Evolutionary conservation across 2,329 filamentous ascomycete species (phyloP), one percentile per base, ranked within the genome.

Genomic region (Torrubiella hemipterigena): DNA sequence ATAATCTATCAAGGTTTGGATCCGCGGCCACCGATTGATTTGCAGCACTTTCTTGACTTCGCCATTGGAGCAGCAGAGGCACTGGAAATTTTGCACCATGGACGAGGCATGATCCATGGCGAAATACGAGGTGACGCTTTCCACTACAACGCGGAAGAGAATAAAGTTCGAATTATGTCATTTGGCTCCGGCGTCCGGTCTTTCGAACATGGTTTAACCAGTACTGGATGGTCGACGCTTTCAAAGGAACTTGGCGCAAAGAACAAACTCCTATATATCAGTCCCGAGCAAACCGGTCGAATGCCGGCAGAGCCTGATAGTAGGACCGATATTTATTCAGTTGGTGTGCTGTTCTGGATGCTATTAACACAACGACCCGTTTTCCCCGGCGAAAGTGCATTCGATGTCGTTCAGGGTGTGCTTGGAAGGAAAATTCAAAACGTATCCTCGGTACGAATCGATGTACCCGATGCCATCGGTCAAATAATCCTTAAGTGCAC

Each of bases 371-470:
- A 86, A 17, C 73, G 78, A 44, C 73, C 81, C 4, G 81, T 85
- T 0, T 94, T 91, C 42, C 77, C 80, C 21, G 89, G 84, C 8
- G 69, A 75, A 10, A 79, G 76, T 1, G 83, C 87, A 1, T 71
- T 95, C 36, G 87, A 95, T 46, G 85, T 95, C 27, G 85, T 96
- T 41, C 87, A 95, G 50, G 84, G 78, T 42, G 85, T 95, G 9
- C 65, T 96, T 7, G 78, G 78, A 28, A 79, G 81, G 40, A 75
- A 82, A 27, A 75, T 95, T 40, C 77, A 82, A 5, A 75, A 75
- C 22, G 77, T 91, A 7, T 83, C 84, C 4, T 73, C 73, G 4
- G 73, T 85, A 27, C 73, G 89, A 30, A 69, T 85, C 37, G 89
- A 95, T 48, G 67, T 94, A 6, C 89, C 89, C 0, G 83, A 93